Evolutionary conservation across 1,139 yeast species (phyloP).

Genomic region (Taiozyma sp.): DNA sequence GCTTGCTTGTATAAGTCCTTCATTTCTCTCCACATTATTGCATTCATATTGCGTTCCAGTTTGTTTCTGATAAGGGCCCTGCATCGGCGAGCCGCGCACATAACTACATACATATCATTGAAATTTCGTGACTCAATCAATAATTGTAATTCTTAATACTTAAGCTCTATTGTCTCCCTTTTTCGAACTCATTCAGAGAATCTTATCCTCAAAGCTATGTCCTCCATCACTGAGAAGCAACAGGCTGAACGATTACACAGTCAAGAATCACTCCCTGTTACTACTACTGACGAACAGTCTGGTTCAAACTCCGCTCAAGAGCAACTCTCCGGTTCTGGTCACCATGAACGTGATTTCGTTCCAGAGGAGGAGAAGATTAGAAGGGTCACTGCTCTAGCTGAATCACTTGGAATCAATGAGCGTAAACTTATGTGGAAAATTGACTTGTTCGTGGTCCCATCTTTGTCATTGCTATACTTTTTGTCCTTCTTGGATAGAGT

Average conservation of each 20-base stretch:
- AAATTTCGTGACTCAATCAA: background rate
- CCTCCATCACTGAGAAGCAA: background rate
- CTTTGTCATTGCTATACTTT: constrained; percentile 49
- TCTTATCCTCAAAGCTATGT: background rate
- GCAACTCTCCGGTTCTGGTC: background rate
- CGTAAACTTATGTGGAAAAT: constrained; percentile 40
- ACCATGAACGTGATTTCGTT: constrained; percentile 8
- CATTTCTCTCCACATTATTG: background rate
- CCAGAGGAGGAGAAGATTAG: constrained; percentile 17
- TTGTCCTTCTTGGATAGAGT: constrained; percentile 56
- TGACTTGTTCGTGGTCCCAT: constrained; percentile 50
- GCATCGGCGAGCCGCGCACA: background rate
- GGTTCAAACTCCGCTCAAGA: background rate
- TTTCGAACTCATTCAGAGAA: background rate
- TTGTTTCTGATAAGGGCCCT: background rate
- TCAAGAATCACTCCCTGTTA: background rate
- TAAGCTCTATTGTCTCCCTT: background rate
- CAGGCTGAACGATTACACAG: background rate
- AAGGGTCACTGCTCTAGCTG: constrained; percentile 36
- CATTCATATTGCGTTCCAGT: no score
- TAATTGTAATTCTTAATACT: background rate
- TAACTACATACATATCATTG: background rate
- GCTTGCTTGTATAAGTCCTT: background rate
- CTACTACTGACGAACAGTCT: background rate
- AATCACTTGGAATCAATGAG: constrained; percentile 38